phyloP scores from a whole-genome alignment of 805 yeast genomes.

The Priceomyces fermenticarens region DNA sequence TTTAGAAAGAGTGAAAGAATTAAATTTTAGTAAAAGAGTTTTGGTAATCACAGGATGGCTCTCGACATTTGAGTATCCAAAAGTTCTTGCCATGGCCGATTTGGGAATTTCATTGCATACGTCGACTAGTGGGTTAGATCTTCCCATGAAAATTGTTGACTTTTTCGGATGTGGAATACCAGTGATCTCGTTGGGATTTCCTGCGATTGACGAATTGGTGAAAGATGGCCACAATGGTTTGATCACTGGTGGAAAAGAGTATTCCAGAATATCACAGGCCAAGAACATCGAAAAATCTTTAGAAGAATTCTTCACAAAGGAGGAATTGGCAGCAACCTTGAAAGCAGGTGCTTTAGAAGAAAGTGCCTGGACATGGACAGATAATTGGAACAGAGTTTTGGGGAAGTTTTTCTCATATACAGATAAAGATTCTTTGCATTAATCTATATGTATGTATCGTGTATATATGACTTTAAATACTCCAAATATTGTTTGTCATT shows the following conservation, averaged over 20 bases:
- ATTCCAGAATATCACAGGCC: constrained; percentile 12
- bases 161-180: constrained; percentile 96
- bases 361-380: constrained; percentile 67
- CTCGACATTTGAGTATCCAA: constrained; percentile 73
- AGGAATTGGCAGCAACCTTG: constrained; percentile 35
- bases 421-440: not conserved
- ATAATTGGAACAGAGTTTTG: constrained; percentile 60
- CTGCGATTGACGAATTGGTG: constrained; percentile 78
- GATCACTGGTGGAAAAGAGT: constrained; percentile 23
- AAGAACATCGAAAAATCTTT: constrained; percentile 25
- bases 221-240: constrained; percentile 68
- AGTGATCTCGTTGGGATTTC: constrained; percentile 72
- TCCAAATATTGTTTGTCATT: constrained; percentile 28
- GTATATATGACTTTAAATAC: constrained; percentile 11
- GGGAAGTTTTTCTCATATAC: constrained; percentile 26
- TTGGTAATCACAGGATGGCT: constrained; percentile 73
- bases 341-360: constrained; percentile 73
- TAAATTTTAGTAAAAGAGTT: constrained; percentile 47
- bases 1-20: constrained; percentile 41
- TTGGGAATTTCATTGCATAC: constrained; percentile 86
- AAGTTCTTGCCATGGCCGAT: constrained; percentile 71
- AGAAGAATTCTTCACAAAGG: constrained; percentile 24
- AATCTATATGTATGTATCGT: constrained; percentile 3
- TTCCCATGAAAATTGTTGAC: constrained; percentile 97
- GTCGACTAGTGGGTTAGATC: constrained; percentile 88